These are phyloP conservation scores for Paracorniculantispora psalliotae DNA, from an alignment of 2,329 filamentous ascomycete species.

Conservation along the genomic window DNA sequence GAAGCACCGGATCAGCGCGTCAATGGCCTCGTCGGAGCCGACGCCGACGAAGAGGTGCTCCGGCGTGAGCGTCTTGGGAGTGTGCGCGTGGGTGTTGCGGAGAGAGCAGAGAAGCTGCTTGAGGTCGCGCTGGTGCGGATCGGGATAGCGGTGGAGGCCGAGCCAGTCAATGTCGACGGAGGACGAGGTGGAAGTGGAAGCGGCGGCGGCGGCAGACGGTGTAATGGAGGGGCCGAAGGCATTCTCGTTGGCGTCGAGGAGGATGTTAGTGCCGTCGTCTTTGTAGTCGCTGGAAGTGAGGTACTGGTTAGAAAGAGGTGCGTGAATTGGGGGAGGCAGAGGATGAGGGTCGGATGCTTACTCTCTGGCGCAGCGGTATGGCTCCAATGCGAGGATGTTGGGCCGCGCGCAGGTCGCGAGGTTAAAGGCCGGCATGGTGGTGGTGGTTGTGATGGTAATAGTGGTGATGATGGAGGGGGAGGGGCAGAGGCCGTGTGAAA, in stretches of 20 bases:
- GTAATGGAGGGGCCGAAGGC: constrained; percentile 80
- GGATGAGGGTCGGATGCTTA: constrained; percentile 37
- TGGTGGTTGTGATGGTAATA: too few species aligned
- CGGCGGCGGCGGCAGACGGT: constrained; percentile 41
- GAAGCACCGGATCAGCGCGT: constrained; percentile 89
- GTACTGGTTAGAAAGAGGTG: constrained; percentile 11
- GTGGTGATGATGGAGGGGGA: neutral
- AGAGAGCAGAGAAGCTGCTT: constrained; percentile 84
- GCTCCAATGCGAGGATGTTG: constrained; percentile 71
- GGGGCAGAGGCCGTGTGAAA: neutral
- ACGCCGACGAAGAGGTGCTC: constrained; percentile 92
- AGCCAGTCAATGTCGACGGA: constrained; percentile 61
- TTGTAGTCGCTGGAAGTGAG: constrained; percentile 86
- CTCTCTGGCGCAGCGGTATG: constrained; percentile 80
- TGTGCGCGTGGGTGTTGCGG: constrained; percentile 81
- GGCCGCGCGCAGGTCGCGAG: constrained; percentile 68
- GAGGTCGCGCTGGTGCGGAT: constrained; percentile 84
- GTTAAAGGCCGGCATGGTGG: constrained; percentile 60
- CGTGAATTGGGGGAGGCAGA: constrained; percentile 18
- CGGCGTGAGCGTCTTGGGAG: constrained; percentile 64
- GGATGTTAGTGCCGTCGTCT: constrained; percentile 90
- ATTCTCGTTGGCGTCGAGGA: constrained; percentile 98
- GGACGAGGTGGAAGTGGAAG: constrained; percentile 32
- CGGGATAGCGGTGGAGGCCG: constrained; percentile 88
- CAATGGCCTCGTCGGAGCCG: constrained; percentile 94